Evolutionary conservation across 805 yeast genomes (phyloP).

Genomic region (Hanseniaspora thailandica): DNA sequence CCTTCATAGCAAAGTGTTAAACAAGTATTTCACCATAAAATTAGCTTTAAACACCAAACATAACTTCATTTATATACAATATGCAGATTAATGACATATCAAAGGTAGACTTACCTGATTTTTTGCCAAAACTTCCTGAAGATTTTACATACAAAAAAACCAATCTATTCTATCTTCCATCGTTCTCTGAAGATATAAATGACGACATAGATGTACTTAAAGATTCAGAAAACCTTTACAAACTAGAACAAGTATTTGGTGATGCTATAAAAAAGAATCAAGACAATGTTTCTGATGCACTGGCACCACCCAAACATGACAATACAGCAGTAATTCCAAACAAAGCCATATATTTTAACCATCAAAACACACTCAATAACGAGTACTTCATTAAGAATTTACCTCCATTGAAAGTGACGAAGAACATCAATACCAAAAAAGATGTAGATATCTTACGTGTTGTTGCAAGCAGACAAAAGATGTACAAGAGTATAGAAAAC

Average conservation of each 20-base stretch:
- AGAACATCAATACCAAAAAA: not conserved
- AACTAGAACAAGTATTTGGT: not conserved
- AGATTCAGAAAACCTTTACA: slow-evolving; percentile 6
- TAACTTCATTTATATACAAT: not conserved
- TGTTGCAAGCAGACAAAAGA: not conserved
- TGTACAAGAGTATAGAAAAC: not conserved
- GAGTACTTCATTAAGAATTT: slow-evolving; percentile 10
- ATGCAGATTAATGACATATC: not conserved
- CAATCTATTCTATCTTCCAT: slow-evolving; percentile 6
- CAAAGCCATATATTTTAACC: slow-evolving; percentile 1
- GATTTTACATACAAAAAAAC: slow-evolving; percentile 9
- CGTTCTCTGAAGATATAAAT: slow-evolving; percentile 1
- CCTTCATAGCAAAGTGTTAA: too few relatives aligned
- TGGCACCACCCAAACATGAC: not conserved
- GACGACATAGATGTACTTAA: not conserved
- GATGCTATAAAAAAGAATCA: not conserved
- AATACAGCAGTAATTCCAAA: not conserved
- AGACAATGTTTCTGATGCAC: not conserved
- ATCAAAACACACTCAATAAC: slow-evolving; percentile 8
- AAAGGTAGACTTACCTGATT: slow-evolving; percentile 5
- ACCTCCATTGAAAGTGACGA: not conserved
- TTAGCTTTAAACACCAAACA: not conserved
- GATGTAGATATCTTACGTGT: slow-evolving; percentile 1
- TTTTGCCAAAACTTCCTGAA: slow-evolving; percentile 4
- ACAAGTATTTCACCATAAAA: too few relatives aligned